Evolutionary conservation across 345 rosid genomes (phyloP).

Genomic region (Kernera saxatilis): DNA sequence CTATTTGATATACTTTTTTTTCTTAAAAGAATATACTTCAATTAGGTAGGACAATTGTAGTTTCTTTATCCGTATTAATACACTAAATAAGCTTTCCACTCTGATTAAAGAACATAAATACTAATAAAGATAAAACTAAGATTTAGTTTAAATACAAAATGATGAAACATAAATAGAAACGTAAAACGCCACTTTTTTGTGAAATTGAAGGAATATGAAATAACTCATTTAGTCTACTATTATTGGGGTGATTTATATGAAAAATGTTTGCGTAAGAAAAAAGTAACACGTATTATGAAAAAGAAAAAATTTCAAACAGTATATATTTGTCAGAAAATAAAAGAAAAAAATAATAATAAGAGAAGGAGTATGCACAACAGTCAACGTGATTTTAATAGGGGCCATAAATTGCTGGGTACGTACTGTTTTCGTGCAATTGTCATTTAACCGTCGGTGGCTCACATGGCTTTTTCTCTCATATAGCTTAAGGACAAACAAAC

Average conservation of each 20-base stretch:
- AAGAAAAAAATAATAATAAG: background rate
- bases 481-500: background rate
- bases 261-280: background rate
- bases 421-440: background rate
- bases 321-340: background rate
- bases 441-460: conserved; percentile 13
- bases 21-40: no score
- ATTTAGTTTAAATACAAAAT: no score
- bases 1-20: no score
- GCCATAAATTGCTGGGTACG: background rate
- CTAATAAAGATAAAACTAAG: no score
- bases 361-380: background rate
- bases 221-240: background rate
- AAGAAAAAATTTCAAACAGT: background rate
- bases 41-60: no score
- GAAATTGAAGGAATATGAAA: no score
- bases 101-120: no score
- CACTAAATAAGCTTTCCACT: no score
- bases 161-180: no score
- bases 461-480: background rate
- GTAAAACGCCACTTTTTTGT: no score
- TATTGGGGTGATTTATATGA: background rate
- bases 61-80: no score
- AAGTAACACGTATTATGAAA: background rate
- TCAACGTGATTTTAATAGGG: conserved; percentile 4